Conservation (phyloP, 2,329 filamentous ascomycete genomes). For the Fusarium sambucinum region DNA sequence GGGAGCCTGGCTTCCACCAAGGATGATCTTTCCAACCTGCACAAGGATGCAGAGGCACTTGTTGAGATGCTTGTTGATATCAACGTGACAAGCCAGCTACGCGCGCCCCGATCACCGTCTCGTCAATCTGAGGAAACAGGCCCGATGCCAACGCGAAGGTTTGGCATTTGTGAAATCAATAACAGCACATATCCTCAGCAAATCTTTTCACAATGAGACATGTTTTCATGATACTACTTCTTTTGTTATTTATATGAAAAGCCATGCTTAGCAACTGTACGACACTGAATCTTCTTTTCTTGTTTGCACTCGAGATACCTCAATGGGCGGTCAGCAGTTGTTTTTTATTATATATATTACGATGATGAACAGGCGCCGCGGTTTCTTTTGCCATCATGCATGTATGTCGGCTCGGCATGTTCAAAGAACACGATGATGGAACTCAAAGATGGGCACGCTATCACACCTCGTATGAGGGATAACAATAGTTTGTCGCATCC, state of each 20-base stretch:
- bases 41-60: slow-evolving; percentile 64
- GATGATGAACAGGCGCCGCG: slow-evolving; percentile 48
- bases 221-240: slow-evolving; percentile 20
- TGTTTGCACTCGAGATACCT: slow-evolving; percentile 50
- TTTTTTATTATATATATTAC: slow-evolving; percentile 43
- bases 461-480: slow-evolving; percentile 22
- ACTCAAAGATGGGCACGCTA: slow-evolving; percentile 37
- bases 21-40: slow-evolving; percentile 60
- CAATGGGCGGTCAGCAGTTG: slow-evolving; percentile 36
- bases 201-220: slow-evolving; percentile 13
- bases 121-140: slow-evolving; percentile 54
- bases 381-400: slow-evolving; percentile 30
- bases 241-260: slow-evolving; percentile 17
- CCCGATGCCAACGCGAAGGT: slow-evolving; percentile 52
- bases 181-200: background rate
- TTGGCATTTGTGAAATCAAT: slow-evolving; percentile 2
- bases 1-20: slow-evolving; percentile 51
- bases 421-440: slow-evolving; percentile 23
- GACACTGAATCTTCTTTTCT: slow-evolving; percentile 21
- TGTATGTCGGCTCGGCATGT: slow-evolving; percentile 15
- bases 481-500: slow-evolving; percentile 32
- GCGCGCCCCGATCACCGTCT: slow-evolving; percentile 47
- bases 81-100: slow-evolving; percentile 56
- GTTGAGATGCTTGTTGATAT: slow-evolving; percentile 66
- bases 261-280: slow-evolving; percentile 11